These are phyloP conservation scores for Ophiobolus disseminans DNA, from an alignment of 2,329 filamentous ascomycete genomes.

Conservation along the genomic window DNA sequence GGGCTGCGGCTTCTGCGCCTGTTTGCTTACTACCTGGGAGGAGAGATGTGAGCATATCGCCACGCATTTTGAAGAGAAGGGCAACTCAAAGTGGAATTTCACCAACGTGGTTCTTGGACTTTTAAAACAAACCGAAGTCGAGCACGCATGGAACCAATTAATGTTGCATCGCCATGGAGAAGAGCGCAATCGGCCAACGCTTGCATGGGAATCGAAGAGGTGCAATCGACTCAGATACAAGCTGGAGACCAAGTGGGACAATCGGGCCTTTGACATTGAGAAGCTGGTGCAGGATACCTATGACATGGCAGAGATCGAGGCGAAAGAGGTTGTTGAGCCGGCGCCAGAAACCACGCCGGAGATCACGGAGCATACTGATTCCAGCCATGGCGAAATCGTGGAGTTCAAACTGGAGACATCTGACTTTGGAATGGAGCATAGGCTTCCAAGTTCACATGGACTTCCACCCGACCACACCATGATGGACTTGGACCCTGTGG, in stretches of 20 bases:
- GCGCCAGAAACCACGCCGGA: slow-evolving; percentile 33
- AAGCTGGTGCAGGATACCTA: slow-evolving; percentile 66
- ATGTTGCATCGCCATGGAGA: slow-evolving; percentile 62
- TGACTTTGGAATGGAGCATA: slow-evolving; percentile 37
- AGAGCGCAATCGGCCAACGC: slow-evolving; percentile 53
- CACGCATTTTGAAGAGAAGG: slow-evolving; percentile 71
- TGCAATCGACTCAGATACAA: slow-evolving; percentile 69
- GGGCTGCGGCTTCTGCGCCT: slow-evolving; percentile 73
- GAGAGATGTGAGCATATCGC: slow-evolving; percentile 73
- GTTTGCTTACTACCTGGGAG: slow-evolving; percentile 68
- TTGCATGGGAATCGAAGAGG: slow-evolving; percentile 69
- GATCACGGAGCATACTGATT: slow-evolving; percentile 31
- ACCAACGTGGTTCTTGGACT: slow-evolving; percentile 72
- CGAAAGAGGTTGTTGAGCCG: slow-evolving; percentile 35
- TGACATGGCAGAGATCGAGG: slow-evolving; percentile 55
- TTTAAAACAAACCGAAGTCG: slow-evolving; percentile 69
- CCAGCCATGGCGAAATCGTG: slow-evolving; percentile 40
- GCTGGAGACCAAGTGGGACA: slow-evolving; percentile 69
- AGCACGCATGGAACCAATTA: slow-evolving; percentile 68
- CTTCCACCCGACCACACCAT: slow-evolving; percentile 38
- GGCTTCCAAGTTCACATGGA: slow-evolving; percentile 40
- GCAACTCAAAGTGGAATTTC: slow-evolving; percentile 69
- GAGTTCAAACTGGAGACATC: slow-evolving; percentile 46
- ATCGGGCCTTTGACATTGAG: slow-evolving; percentile 60
- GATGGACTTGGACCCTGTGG: slow-evolving; percentile 47